phyloP scores from a whole-genome alignment of 345 rosid species.

The Schrenkiella parvula region DNA sequence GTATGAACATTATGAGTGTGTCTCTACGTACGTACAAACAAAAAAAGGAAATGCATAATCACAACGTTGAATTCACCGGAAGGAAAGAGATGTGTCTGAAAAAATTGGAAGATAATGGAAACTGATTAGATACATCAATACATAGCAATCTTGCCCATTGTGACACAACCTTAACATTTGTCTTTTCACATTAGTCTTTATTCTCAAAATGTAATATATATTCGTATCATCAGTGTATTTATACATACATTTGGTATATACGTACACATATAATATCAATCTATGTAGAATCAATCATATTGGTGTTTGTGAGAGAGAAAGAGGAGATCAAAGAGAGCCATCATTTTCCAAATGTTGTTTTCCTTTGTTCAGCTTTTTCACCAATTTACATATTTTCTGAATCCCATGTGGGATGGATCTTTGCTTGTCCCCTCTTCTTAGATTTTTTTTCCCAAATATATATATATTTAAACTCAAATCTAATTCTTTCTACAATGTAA shows the following conservation, averaged over 20 bases:
- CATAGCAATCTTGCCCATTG: constrained; percentile 44
- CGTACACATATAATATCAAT: background rate
- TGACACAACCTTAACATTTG: constrained; percentile 97
- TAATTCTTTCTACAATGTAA: constrained; percentile 7
- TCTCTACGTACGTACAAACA: constrained; percentile 4
- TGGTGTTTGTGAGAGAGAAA: constrained; percentile 24
- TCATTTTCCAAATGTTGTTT: constrained; percentile 39
- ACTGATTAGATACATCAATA: constrained; percentile 29
- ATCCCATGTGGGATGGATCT: constrained; percentile 41
- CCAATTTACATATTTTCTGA: constrained; percentile 30
- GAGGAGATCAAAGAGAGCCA: constrained; percentile 35
- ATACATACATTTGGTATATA: background rate
- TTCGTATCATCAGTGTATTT: background rate
- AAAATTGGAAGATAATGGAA: constrained; percentile 23
- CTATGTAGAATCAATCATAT: constrained; percentile 18
- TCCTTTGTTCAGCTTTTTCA: constrained; percentile 36
- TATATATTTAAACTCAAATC: background rate
- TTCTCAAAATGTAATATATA: background rate
- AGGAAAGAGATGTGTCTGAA: constrained; percentile 31
- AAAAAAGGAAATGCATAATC: constrained; percentile 9
- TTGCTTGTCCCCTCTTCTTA: constrained; percentile 35
- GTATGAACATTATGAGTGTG: constrained; percentile 5
- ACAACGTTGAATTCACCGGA: constrained; percentile 26
- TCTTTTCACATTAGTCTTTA: constrained; percentile 86
- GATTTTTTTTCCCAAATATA: constrained; percentile 19